A percentile compares a stretch with the other conserved stretches of the same genome.
These are phyloP conservation scores for Aspergillus fijiensis DNA, from an alignment of 2,329 filamentous ascomycete species.

Conservation along the genomic window DNA sequence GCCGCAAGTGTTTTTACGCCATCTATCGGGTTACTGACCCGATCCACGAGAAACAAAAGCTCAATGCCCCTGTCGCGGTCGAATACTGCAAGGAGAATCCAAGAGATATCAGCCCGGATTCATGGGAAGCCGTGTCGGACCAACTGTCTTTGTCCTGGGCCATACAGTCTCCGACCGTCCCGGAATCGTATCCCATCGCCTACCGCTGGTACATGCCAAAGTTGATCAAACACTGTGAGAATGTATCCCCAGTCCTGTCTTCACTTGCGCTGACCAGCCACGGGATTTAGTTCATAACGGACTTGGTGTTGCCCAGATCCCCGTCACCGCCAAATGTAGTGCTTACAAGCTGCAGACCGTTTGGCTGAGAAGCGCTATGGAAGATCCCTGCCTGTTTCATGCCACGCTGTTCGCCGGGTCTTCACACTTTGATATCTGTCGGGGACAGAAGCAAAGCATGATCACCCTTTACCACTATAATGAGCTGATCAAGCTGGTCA, in stretches of 20 bases:
- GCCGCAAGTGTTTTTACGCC: background rate
- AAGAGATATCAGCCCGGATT: background rate
- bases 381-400: slow-evolving; percentile 7
- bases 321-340: background rate
- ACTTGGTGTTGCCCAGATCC: background rate
- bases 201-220: slow-evolving; percentile 4
- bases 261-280: background rate
- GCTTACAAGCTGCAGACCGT: background rate
- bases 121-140: background rate
- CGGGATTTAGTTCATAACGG: background rate
- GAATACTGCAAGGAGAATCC: too few species aligned
- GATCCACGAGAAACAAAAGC: background rate
- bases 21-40: background rate
- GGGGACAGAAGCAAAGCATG: background rate
- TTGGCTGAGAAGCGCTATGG: slow-evolving; percentile 4
- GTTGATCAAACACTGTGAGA: slow-evolving; percentile 1
- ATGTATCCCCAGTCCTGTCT: background rate
- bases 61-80: background rate
- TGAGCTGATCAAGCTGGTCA: slow-evolving; percentile 2
- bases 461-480: slow-evolving; percentile 4
- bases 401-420: slow-evolving; percentile 5
- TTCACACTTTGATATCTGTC: background rate
- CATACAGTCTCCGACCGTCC: background rate
- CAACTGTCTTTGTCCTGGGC: background rate
- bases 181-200: background rate